Evolutionary conservation across 2,329 filamentous ascomycete species (phyloP).

Genomic region (Stromatinia cepivora): DNA sequence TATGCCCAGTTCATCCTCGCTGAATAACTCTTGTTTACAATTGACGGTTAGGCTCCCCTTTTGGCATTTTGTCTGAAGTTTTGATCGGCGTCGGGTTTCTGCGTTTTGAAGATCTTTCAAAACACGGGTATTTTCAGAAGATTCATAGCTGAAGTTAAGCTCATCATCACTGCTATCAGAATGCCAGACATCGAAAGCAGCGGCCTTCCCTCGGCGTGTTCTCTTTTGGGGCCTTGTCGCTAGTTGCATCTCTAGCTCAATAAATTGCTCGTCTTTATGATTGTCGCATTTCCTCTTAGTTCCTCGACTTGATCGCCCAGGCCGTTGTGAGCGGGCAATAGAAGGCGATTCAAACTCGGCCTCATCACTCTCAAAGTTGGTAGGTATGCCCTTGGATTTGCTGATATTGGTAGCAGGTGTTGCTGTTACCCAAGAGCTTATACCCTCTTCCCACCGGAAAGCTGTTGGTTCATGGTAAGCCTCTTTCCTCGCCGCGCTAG

Average conservation of each 20-base stretch:
- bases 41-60: too few species aligned
- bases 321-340: conserved; percentile 1
- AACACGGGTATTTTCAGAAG: conserved; percentile 25
- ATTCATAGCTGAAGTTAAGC: conserved; percentile 32
- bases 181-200: conserved; percentile 8
- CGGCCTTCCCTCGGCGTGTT: not conserved
- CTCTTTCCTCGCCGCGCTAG: conserved; percentile 23
- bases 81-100: not conserved
- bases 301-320: not conserved
- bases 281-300: not conserved
- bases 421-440: conserved; percentile 56
- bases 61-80: not conserved
- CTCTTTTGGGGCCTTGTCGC: conserved; percentile 22
- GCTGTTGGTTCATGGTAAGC: conserved; percentile 19
- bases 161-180: conserved; percentile 40
- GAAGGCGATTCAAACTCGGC: conserved; percentile 32
- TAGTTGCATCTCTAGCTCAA: not conserved
- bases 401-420: conserved; percentile 44
- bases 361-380: conserved; percentile 15
- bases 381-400: conserved; percentile 19
- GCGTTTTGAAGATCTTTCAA: conserved; percentile 30
- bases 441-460: conserved; percentile 57
- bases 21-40: conserved; percentile 12
- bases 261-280: not conserved
- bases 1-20: conserved; percentile 40